Conservation (phyloP, 2,329 filamentous ascomycete species). For the Pestalotiopsis sp. region DNA sequence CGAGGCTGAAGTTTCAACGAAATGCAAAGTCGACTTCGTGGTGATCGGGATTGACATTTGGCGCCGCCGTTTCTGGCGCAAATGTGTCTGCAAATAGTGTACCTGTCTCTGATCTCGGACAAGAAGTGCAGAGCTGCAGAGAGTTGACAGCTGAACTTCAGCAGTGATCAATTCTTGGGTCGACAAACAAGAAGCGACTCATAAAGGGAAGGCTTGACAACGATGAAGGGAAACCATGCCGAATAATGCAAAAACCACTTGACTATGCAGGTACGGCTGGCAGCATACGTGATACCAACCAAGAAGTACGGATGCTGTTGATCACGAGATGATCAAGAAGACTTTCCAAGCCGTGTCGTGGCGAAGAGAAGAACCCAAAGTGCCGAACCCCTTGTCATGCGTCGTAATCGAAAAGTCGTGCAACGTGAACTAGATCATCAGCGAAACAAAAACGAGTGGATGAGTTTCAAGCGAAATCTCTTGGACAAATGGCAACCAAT, state of each 20-base stretch:
- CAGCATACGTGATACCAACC: background rate
- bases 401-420: background rate
- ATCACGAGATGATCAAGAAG: background rate
- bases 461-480: background rate
- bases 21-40: background rate
- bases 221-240: background rate
- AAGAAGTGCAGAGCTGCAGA: background rate
- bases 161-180: background rate
- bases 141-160: background rate
- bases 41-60: background rate
- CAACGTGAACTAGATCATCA: constrained; percentile 7
- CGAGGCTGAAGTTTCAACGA: background rate
- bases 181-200: background rate
- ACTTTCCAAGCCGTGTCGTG: background rate
- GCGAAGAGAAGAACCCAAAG: background rate
- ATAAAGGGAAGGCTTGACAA: background rate
- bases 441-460: constrained; percentile 9
- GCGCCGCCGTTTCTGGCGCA: background rate
- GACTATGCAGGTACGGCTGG: background rate
- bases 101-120: background rate
- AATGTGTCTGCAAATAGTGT: background rate
- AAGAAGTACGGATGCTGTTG: background rate
- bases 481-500: background rate
- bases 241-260: background rate
- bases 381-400: background rate